Evolutionary conservation across 2,329 filamentous ascomycete species (phyloP).

Genomic region (Aspergillus tanneri): DNA sequence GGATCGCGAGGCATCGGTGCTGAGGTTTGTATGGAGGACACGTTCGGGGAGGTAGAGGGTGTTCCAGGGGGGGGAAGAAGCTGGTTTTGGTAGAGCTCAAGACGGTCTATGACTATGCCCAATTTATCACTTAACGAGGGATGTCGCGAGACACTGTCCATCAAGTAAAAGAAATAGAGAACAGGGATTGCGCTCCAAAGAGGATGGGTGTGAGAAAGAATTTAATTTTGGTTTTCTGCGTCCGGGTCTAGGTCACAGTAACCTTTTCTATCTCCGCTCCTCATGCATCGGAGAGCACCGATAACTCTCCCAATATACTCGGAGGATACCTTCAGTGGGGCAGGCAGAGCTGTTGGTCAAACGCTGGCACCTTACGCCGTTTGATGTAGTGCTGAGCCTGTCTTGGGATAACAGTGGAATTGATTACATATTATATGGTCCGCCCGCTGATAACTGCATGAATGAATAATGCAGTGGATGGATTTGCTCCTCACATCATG

Average conservation of each 20-base stretch:
- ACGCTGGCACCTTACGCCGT: neutral
- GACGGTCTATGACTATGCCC: constrained; percentile 32
- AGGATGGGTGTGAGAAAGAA: constrained; percentile 2
- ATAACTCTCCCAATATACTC: constrained; percentile 20
- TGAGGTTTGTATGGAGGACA: constrained; percentile 9
- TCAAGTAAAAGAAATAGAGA: constrained; percentile 17
- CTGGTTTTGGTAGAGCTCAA: constrained; percentile 37
- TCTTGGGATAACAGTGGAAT: no score
- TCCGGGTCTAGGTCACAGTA: no score
- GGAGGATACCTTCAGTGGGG: constrained; percentile 26
- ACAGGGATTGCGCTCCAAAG: neutral
- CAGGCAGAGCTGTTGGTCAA: neutral
- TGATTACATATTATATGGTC: no score
- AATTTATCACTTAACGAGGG: constrained; percentile 18
- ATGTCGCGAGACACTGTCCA: constrained; percentile 22
- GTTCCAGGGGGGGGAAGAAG: constrained; percentile 17
- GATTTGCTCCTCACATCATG: no score
- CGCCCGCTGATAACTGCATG: no score
- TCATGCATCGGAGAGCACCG: constrained; percentile 39
- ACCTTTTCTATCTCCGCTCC: constrained; percentile 23
- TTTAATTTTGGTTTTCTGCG: no score
- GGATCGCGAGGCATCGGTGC: constrained; percentile 43
- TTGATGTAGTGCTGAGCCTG: neutral
- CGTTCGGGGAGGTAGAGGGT: constrained; percentile 10
- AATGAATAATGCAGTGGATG: neutral